These are phyloP conservation scores for Leccinum obscurum DNA, from an alignment of 768 basidiomycete genomes.

Conservation along the genomic window DNA sequence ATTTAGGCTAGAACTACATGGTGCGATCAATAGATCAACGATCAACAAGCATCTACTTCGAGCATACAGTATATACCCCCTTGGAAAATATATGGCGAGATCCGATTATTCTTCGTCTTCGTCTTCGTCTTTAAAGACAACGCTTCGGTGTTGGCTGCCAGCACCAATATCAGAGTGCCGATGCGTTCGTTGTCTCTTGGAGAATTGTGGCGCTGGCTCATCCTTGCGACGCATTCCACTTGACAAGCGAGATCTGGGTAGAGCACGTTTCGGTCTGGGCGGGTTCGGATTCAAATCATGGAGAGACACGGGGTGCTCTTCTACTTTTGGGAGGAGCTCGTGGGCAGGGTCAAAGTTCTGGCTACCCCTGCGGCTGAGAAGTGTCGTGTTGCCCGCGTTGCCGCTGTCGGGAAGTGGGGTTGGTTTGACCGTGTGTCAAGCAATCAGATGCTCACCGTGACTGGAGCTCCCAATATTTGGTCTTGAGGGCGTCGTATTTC, in stretches of 20 bases:
- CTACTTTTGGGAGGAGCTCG: slow-evolving; percentile 23
- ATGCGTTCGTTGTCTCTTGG: slow-evolving; percentile 28
- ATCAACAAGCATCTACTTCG: neutral
- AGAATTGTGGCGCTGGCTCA: slow-evolving; percentile 2
- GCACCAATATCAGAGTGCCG: slow-evolving; percentile 20
- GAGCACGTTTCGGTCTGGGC: slow-evolving; percentile 28
- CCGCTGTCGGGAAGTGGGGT: slow-evolving; percentile 9
- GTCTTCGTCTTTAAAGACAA: slow-evolving; percentile 12
- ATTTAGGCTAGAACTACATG: slow-evolving; percentile 10
- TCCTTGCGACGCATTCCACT: slow-evolving; percentile 4
- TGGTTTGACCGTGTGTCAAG: neutral
- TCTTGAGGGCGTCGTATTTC: slow-evolving; percentile 34
- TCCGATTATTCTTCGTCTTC: slow-evolving; percentile 19
- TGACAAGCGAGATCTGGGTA: slow-evolving; percentile 26
- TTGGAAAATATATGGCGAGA: neutral
- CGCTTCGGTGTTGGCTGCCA: slow-evolving; percentile 4
- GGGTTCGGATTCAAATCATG: slow-evolving; percentile 7
- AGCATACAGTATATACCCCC: neutral
- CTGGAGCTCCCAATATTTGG: slow-evolving; percentile 21
- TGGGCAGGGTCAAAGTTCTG: slow-evolving; percentile 13
- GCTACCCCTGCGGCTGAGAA: slow-evolving; percentile 6
- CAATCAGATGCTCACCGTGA: slow-evolving; percentile 14
- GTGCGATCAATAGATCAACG: slow-evolving; percentile 1
- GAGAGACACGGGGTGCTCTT: slow-evolving; percentile 21
- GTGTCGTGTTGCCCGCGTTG: neutral